Base-by-base conservation (phyloP, 179 eudicot species). In the Nepenthes alata region DNA sequence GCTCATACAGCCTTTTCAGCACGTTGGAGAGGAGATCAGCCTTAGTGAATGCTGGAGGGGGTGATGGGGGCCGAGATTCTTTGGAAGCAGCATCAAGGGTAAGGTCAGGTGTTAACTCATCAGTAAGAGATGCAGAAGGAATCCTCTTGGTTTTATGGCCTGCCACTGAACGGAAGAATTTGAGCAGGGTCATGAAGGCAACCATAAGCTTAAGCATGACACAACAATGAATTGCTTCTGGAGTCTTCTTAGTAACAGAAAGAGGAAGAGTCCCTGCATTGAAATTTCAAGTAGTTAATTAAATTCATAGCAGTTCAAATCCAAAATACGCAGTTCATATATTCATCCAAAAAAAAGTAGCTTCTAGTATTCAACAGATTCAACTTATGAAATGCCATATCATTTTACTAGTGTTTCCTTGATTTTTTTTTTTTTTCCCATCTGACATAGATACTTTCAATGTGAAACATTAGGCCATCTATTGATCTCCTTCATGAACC, bases 61-160 rank as follows among this genome's bases (percentile, higher is more conserved):
- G 96, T 35, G 97, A 87, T 67, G 97, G 95, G 59, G 88, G 90
- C 34, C 88, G 82, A 56, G 75, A 66, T 60, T 87, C 95, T 72
- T 74, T 75, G 7, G 81, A 65, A 37, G 58, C 66, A 45, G 75
- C 45, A 50, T 77, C 83, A 9, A 65, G 58, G 47, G 82, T 65
- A 55, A 73, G 70, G 55, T 81, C 82, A 49, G 67, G 57, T 25
- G 63, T 72, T 62, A 59, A 72, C 50, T 61, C 72, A 44, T 54
- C 57, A 47, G 65, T 51, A 5, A 70, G 63, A 59, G 85, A 62
- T 64, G 82, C 70, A 57, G 73, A 70, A 25, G 85, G 76, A 58
- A 80, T 65, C 48, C 77, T 83, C 71, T 81, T 87, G 53, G 76
- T 75, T 57, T 80, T 73, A 58, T 44, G 76, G 62, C 63, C 61